These are phyloP conservation scores for Mortierella sp. DNA, from an alignment of 371 early-diverging fungal genomes.

Conservation along the genomic window DNA sequence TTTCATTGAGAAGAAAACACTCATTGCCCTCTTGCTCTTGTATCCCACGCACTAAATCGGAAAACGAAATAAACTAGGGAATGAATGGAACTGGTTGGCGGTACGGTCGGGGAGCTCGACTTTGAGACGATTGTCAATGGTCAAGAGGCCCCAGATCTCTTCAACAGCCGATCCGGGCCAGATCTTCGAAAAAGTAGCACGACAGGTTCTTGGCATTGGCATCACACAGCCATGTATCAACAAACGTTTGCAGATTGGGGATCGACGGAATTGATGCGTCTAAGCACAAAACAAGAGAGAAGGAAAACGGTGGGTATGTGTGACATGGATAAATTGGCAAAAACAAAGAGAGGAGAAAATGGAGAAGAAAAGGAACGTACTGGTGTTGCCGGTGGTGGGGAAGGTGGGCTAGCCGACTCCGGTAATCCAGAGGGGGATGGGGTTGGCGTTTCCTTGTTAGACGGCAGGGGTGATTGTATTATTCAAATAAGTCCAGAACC, in stretches of 20 bases:
- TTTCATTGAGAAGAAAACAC: neutral
- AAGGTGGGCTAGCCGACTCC: conserved; percentile 77
- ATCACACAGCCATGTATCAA: conserved; percentile 68
- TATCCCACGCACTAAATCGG: neutral
- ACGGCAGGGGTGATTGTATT: conserved; percentile 24
- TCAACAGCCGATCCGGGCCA: conserved; percentile 69
- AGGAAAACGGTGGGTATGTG: too few relatives aligned
- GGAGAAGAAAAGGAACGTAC: too few relatives aligned
- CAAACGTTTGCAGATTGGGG: conserved; percentile 64
- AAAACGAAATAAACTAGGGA: neutral
- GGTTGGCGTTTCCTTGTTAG: neutral
- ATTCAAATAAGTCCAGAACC: conserved; percentile 67
- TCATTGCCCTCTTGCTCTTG: too few relatives aligned
- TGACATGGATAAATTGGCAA: too few relatives aligned
- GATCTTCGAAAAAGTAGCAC: conserved; percentile 74
- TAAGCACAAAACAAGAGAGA: too few relatives aligned
- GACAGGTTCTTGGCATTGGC: conserved; percentile 66
- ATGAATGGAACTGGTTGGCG: neutral
- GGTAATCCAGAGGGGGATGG: conserved; percentile 63
- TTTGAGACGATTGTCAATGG: conserved; percentile 60
- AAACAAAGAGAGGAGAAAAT: too few relatives aligned
- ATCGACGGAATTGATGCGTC: conserved; percentile 59
- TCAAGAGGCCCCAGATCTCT: conserved; percentile 72
- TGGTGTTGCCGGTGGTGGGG: conserved; percentile 57
- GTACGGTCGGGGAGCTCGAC: conserved; percentile 60